phyloP scores from a whole-genome alignment of 306 rosid genomes.

The Cyamopsis tetragonoloba region DNA sequence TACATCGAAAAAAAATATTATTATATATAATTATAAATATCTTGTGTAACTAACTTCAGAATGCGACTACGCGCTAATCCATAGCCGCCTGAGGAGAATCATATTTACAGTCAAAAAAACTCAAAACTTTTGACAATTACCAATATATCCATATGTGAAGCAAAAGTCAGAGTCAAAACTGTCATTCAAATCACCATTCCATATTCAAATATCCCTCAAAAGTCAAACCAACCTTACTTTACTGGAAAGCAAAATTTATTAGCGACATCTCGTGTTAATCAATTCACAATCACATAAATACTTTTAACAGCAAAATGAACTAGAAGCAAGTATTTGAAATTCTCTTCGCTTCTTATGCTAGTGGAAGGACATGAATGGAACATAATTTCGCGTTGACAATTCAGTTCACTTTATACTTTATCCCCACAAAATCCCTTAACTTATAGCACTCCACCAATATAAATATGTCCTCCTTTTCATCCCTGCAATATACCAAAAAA shows the following conservation, averaged over 20 bases:
- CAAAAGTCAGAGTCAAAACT: conserved; percentile 24
- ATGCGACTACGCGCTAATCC: neutral
- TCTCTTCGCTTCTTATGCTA: neutral
- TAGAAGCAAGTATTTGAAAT: neutral
- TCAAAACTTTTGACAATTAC: too few species aligned
- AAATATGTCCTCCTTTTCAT: neutral
- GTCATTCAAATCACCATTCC: conserved; percentile 5
- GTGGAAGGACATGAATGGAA: conserved; percentile 20
- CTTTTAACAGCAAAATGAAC: too few species aligned
- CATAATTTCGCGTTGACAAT: conserved; percentile 6
- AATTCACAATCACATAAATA: too few species aligned
- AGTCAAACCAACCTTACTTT: conserved; percentile 15
- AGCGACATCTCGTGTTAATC: too few species aligned
- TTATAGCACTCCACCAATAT: conserved; percentile 6
- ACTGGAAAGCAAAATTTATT: neutral
- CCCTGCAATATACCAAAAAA: neutral
- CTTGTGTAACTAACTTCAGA: too few species aligned
- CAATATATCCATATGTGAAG: neutral
- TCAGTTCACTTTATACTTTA: too few species aligned
- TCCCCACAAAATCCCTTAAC: neutral
- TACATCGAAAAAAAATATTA: too few species aligned
- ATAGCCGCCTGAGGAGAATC: neutral
- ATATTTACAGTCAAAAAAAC: neutral
- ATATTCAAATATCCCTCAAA: neutral
- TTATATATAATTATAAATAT: too few species aligned